These are phyloP conservation scores for Gymnopus androsaceus DNA, from an alignment of 1,284 basidiomycete genomes.

Conservation along the genomic window DNA sequence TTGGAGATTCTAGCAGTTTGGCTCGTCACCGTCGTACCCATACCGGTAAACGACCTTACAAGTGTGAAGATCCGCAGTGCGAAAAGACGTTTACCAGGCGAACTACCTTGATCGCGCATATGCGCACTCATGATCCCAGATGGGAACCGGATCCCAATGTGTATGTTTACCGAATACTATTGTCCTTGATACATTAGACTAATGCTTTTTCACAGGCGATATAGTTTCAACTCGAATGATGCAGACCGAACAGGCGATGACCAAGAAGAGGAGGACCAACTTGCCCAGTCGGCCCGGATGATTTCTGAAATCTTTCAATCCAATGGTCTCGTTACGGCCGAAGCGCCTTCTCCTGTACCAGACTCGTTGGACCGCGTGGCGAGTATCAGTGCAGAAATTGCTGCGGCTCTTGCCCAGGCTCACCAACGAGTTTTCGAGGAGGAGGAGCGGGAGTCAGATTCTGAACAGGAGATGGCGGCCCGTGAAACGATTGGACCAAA, in stretches of 20 bases:
- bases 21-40: slow-evolving; percentile 88
- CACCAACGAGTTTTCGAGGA: slow-evolving; percentile 52
- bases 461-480: slow-evolving; percentile 48
- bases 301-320: slow-evolving; percentile 67
- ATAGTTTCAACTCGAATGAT: slow-evolving; percentile 73
- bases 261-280: slow-evolving; percentile 47
- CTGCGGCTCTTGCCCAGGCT: slow-evolving; percentile 69
- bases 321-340: slow-evolving; percentile 33
- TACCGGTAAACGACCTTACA: slow-evolving; percentile 80
- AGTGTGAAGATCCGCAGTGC: slow-evolving; percentile 76
- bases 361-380: slow-evolving; percentile 63
- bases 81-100: slow-evolving; percentile 84
- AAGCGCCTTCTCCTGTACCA: slow-evolving; percentile 23
- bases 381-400: slow-evolving; percentile 72
- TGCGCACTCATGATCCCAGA: slow-evolving; percentile 78
- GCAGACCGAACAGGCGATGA: slow-evolving; percentile 54
- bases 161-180: slow-evolving; percentile 46
- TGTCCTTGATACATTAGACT: background rate
- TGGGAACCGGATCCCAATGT: slow-evolving; percentile 81
- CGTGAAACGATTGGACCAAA: slow-evolving; percentile 54
- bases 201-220: slow-evolving; percentile 50
- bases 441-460: slow-evolving; percentile 51
- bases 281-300: slow-evolving; percentile 70
- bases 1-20: slow-evolving; percentile 86
- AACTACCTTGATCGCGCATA: slow-evolving; percentile 78